Base-by-base conservation (phyloP, 192 early-diverging fungal species). In the Linnemannia exigua region DNA sequence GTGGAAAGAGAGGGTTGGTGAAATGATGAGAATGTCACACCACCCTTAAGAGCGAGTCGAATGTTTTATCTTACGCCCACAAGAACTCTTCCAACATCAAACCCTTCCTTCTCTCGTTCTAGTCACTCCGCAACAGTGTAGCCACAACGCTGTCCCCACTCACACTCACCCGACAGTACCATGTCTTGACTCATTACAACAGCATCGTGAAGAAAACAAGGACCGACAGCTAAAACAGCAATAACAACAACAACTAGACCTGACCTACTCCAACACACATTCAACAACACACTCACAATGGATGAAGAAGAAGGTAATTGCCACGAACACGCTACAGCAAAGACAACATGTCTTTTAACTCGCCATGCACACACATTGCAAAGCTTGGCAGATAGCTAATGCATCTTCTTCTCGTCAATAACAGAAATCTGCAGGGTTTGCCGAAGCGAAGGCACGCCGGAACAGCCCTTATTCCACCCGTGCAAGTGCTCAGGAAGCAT, bases 401-500 rank as follows among this genome's bases (percentile, higher is more conserved):
- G 31, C 58, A 15, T 19, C 7, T 38, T 38, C 48, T 71, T 37
- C 25, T 51, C 44, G 54, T 8, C n/a, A 0, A 15, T 41, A 16
- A 44, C 79, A 86, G 92, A 93, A 77, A 93, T 96, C 75, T 97
- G 96, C 88, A 93, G 96, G 77, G 95, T 97, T 50, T 97, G 96
- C 74, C 93, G 96, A 48, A 90, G 90, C 63, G 95, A 94, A 74
- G 93, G 88, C 44, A 97, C 95, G 14, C 89, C 88, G 2, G 93
- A 95, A 11, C 94, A 98, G 73, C 97, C 95, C 33, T 90, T 99
- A 50, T 98, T 95, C 84, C 91, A 96, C 86, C 98, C 98, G 6
- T 99, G 98, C 89, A 96, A 97, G 88, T 99, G 98, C 90, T 95
- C 97, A 15, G 98, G 98, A 28, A 96, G 95, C 83, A 99, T 99